phyloP scores from a whole-genome alignment of 2,329 filamentous ascomycete genomes.

The Gyromitra esculenta region DNA sequence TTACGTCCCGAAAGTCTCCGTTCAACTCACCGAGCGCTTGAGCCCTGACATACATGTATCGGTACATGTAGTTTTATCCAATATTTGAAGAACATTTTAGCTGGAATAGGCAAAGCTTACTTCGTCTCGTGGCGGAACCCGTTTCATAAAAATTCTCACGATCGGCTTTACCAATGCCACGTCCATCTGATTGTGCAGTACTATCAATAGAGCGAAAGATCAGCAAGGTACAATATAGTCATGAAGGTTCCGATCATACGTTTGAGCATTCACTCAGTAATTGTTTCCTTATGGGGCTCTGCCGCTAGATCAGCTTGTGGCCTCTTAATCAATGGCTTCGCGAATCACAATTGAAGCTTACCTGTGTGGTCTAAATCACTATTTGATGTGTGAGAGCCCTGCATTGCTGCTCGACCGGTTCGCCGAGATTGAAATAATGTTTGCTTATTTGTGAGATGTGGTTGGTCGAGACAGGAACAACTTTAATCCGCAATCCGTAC shows the following conservation, averaged over 20 bases:
- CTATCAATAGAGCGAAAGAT: background rate
- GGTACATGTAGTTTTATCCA: background rate
- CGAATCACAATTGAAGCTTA: background rate
- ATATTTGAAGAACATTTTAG: constrained; percentile 12
- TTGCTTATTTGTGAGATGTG: constrained; percentile 19
- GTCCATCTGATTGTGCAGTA: background rate
- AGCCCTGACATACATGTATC: background rate
- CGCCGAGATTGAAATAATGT: background rate
- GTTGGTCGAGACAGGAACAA: constrained; percentile 26
- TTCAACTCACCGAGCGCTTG: background rate
- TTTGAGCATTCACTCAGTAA: background rate
- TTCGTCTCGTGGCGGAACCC: constrained; percentile 17
- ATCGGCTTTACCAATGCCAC: constrained; percentile 23
- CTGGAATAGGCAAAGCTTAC: constrained; percentile 9
- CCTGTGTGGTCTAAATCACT: background rate
- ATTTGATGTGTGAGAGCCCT: background rate
- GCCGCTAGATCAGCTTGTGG: background rate
- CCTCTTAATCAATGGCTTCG: background rate
- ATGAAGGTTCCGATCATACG: background rate
- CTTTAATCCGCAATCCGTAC: constrained; percentile 26
- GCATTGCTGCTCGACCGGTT: background rate
- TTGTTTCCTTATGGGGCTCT: background rate
- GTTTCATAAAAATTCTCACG: constrained; percentile 37
- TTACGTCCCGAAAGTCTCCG: constrained; percentile 25
- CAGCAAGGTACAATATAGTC: background rate